Base-by-base conservation (phyloP, 1,284 basidiomycete species). In the Trametes pubescens region DNA sequence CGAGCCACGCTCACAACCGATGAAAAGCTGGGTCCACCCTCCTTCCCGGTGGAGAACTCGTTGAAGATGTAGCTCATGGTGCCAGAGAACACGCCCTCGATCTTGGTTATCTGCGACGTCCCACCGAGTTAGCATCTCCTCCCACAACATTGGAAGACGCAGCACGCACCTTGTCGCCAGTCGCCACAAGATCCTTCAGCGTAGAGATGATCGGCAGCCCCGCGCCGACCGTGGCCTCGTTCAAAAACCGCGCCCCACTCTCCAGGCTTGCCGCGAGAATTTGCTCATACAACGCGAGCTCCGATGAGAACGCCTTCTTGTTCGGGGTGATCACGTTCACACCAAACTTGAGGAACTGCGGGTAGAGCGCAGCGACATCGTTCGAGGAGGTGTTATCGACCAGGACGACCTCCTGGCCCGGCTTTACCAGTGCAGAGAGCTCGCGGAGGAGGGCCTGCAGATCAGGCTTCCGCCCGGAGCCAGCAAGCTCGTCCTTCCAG, bases 11-110 rank as follows among this genome's bases (percentile, higher is more conserved):
- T 87, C 68, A 99, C 96, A 54, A 99, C 91, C 21, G 94, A 90
- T 2, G 94, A 96, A 79, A 99, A 99, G 43, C 80, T 79, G 0
- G 88, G 87, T 0, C 88, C 87, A 51, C 81, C 84, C 26, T 81
- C 78, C 24, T 80, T 79, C 0, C 86, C 86, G 0, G 85, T 87
- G 5, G 92, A 95, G 77, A 96, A 99, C 70, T 96, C 91, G 81
- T 99, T 99, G 85, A 99, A 99, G 80, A 99, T 99, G 82, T 99
- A 99, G 75, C 92, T 95, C 82, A 99, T 89, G 0, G 97, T 99
- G 4, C 97, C 97, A 9, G 93, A 95, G 77, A 97, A 91, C 46
- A 97, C 94, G 44, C 92, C 92, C 76, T 94, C 92, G 67, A 94
- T 91, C 79, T 90, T 93, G 65, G 81, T 79, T 65, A 94, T 80